These are phyloP conservation scores for Begonia masoniana DNA, from an alignment of 306 rosid genomes.

Conservation along the genomic window DNA sequence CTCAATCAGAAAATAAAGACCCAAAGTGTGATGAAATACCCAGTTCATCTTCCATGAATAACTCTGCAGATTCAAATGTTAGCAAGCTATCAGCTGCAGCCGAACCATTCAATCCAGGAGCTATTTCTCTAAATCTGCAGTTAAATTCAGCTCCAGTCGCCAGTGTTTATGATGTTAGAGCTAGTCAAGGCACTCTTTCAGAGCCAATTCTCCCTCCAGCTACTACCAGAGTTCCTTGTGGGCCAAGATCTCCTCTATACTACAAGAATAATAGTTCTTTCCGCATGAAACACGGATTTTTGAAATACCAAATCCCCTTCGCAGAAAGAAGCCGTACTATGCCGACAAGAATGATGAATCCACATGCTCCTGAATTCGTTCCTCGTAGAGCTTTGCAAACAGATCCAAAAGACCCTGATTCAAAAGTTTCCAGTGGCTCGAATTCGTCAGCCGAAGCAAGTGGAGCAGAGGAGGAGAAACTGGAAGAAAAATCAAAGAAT, in stretches of 20 bases:
- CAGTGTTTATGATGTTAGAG: conserved; percentile 47
- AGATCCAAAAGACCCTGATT: conserved; percentile 23
- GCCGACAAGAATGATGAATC: conserved; percentile 71
- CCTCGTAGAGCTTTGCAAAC: conserved; percentile 49
- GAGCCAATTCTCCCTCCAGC: conserved; percentile 61
- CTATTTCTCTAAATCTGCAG: conserved; percentile 23
- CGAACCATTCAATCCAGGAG: conserved; percentile 77
- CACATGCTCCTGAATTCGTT: conserved; percentile 87
- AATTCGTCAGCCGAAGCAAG: conserved; percentile 16
- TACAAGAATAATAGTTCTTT: conserved; percentile 57
- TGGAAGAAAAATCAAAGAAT: conserved; percentile 9
- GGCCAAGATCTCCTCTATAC: conserved; percentile 77
- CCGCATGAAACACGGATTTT: conserved; percentile 49
- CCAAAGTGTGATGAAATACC: conserved; percentile 37
- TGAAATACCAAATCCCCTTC: conserved; percentile 22
- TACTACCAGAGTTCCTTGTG: conserved; percentile 76
- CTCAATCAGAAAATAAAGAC: conserved; percentile 23
- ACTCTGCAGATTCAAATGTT: conserved; percentile 44
- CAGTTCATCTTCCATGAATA: conserved; percentile 29
- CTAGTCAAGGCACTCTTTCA: conserved; percentile 45
- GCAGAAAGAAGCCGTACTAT: conserved; percentile 42
- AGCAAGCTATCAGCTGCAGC: conserved; percentile 96
- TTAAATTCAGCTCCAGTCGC: conserved; percentile 36
- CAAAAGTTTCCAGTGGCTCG: conserved; percentile 11
- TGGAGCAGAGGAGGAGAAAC: conserved; percentile 18